phyloP scores from a whole-genome alignment of 495 filamentous ascomycete genomes.

The Baudoinia panamericana region DNA sequence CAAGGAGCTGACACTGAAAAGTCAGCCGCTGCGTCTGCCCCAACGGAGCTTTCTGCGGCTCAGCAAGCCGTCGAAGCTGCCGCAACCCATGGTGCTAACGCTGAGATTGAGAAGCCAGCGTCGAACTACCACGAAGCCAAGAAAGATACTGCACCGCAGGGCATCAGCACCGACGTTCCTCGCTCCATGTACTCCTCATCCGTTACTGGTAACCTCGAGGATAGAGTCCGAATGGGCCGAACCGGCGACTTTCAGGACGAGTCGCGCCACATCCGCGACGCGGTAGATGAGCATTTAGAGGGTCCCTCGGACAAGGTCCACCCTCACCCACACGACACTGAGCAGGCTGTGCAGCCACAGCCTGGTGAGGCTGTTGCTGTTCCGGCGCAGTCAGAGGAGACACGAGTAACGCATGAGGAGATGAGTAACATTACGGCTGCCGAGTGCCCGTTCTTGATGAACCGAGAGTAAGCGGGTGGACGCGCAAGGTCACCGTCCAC shows the following conservation, averaged over 20 bases:
- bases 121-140: conserved; percentile 9
- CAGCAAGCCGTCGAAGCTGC: conserved; percentile 3
- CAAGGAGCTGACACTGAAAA: conserved; percentile 8
- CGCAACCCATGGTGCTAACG: conserved; percentile 9
- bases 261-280: conserved; percentile 7
- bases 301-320: conserved; percentile 18
- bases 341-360: conserved; percentile 18
- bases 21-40: background rate
- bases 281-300: conserved; percentile 19
- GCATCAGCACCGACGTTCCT: background rate
- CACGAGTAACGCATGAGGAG: conserved; percentile 24
- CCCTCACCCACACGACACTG: conserved; percentile 20
- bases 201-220: conserved; percentile 16
- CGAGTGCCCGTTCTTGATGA: conserved; percentile 27
- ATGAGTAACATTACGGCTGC: conserved; percentile 23
- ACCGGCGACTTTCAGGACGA: conserved; percentile 4
- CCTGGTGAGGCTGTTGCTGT: conserved; percentile 23
- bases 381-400: conserved; percentile 17
- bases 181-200: conserved; percentile 16
- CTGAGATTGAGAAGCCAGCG: conserved; percentile 3
- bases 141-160: background rate
- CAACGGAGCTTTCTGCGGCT: background rate
- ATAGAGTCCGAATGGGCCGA: conserved; percentile 2
- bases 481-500: background rate
- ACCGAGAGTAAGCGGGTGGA: conserved; percentile 21